These are phyloP conservation scores for Microdochium trichocladiopsis DNA, from an alignment of 2,329 filamentous ascomycete genomes.

Conservation along the genomic window DNA sequence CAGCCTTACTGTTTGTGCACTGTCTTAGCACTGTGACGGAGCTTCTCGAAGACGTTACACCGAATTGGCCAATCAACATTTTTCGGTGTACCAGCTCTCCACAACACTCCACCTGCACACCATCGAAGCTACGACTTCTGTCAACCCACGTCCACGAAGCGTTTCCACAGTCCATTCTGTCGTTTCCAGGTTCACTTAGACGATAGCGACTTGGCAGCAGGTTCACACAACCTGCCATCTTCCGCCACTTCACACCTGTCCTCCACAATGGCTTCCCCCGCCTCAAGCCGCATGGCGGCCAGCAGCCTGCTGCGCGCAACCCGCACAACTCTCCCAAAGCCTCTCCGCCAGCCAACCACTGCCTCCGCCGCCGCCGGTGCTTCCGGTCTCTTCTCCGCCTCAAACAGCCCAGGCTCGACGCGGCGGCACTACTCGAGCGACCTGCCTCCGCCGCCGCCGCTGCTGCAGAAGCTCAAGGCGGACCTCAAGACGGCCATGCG, in stretches of 20 bases:
- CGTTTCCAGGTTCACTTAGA: too few relatives aligned
- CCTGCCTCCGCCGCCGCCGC: conserved; percentile 29
- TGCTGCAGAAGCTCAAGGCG: conserved; percentile 45
- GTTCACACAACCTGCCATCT: too few relatives aligned
- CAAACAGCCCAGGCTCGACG: conserved; percentile 10
- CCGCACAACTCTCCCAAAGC: neutral
- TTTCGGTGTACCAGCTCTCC: neutral
- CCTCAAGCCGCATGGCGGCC: neutral
- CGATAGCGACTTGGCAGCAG: too few relatives aligned
- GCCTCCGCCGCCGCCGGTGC: too few relatives aligned
- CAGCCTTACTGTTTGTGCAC: neutral
- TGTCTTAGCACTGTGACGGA: neutral
- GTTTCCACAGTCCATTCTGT: too few relatives aligned
- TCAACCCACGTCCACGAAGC: too few relatives aligned
- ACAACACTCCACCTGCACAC: too few relatives aligned
- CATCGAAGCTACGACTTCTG: too few relatives aligned
- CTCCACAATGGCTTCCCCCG: neutral
- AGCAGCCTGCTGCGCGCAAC: neutral
- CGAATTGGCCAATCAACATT: neutral
- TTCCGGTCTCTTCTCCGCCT: too few relatives aligned
- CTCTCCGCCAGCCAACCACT: conserved; percentile 2
- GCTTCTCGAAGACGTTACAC: neutral
- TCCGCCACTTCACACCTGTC: neutral
- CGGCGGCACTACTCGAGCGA: conserved; percentile 23
- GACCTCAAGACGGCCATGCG: conserved; percentile 63